These are phyloP conservation scores for Mytilinidion resinicola DNA, from an alignment of 495 filamentous ascomycete species.

Conservation along the genomic window DNA sequence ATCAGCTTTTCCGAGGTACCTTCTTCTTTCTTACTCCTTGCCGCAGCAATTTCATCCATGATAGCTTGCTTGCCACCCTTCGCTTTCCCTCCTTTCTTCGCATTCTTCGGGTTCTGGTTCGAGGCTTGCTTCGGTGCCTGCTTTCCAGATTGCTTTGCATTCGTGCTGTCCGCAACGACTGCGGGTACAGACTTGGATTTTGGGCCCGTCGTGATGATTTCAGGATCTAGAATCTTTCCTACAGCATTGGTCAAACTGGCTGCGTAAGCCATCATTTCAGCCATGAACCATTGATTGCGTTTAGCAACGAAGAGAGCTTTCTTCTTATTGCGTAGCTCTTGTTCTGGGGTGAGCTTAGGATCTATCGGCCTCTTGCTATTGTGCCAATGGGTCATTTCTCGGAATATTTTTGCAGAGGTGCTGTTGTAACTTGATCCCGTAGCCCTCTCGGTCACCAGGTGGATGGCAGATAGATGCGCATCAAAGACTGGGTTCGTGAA, in stretches of 20 bases:
- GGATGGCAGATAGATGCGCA: constrained; percentile 49
- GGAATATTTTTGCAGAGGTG: constrained; percentile 40
- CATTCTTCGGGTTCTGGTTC: constrained; percentile 2
- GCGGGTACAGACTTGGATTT: constrained; percentile 4
- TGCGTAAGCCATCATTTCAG: constrained; percentile 60
- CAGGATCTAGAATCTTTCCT: constrained; percentile 57
- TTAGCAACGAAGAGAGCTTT: constrained; percentile 33
- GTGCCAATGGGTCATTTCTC: constrained; percentile 61
- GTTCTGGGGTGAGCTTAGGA: constrained; percentile 24
- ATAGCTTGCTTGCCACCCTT: constrained; percentile 37
- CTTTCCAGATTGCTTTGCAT: constrained; percentile 14
- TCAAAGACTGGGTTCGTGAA: constrained; percentile 57
- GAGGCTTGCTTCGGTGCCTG: background rate
- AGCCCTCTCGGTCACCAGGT: constrained; percentile 36
- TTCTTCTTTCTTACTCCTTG: constrained; percentile 30
- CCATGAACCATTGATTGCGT: constrained; percentile 51
- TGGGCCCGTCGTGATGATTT: constrained; percentile 47
- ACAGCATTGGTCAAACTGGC: constrained; percentile 60
- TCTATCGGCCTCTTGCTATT: constrained; percentile 49
- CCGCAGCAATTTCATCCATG: constrained; percentile 27
- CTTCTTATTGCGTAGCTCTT: constrained; percentile 13
- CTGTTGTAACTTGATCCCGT: constrained; percentile 21
- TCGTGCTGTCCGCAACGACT: constrained; percentile 31
- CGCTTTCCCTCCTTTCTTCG: constrained; percentile 14
- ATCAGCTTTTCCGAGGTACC: constrained; percentile 14